Conservation (phyloP, 352 stramenopile genomes). For the Elongisporangium anandrum region DNA sequence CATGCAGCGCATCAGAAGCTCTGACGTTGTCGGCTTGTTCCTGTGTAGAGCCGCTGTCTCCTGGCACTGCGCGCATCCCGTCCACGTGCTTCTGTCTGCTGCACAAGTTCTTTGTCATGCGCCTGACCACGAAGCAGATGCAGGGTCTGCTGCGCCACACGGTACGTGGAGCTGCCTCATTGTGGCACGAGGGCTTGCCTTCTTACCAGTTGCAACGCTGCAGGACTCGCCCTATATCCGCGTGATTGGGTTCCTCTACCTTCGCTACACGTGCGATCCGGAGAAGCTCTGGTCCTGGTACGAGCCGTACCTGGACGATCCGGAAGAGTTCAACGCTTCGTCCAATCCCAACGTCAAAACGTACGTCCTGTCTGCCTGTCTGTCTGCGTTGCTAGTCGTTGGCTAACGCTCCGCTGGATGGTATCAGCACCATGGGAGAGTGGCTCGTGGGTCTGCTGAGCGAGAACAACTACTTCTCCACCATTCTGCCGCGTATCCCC, state of each 20-base stretch:
- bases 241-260: conserved; percentile 96
- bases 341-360: conserved; percentile 77
- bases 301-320: conserved; percentile 94
- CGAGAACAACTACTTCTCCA: conserved; percentile 96
- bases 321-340: conserved; percentile 89
- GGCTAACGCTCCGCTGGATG: conserved; percentile 5
- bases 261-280: conserved; percentile 94
- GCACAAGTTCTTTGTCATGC: conserved; percentile 96
- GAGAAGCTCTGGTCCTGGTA: conserved; percentile 94
- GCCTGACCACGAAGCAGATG: conserved; percentile 96
- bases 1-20: background rate
- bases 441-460: conserved; percentile 90
- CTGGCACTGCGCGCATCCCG: conserved; percentile 87
- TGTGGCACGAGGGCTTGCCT: background rate
- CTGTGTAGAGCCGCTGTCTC: conserved; percentile 89
- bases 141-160: conserved; percentile 89
- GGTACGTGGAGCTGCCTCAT: conserved; percentile 18
- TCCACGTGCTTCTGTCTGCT: conserved; percentile 97
- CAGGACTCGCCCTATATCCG: conserved; percentile 96
- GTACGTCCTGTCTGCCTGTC: conserved; percentile 26
- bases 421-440: conserved; percentile 87
- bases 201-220: background rate
- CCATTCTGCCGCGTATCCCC: conserved; percentile 94
- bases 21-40: conserved; percentile 16
- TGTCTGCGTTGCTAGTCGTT: no score